phyloP scores from a whole-genome alignment of 2,329 filamentous ascomycete species.

The Calycina herbarum region DNA sequence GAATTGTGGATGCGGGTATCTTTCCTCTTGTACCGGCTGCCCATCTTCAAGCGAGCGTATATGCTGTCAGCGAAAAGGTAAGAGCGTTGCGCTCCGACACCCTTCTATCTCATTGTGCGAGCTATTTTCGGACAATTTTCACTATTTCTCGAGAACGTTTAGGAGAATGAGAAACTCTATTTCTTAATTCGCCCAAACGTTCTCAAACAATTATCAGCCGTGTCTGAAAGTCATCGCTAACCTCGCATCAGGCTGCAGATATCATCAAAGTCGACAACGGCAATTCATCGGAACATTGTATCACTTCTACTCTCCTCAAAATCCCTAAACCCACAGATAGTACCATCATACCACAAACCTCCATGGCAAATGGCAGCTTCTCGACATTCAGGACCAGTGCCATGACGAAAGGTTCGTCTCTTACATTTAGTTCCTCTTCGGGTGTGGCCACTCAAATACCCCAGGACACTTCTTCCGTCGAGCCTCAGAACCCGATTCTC shows the following conservation, averaged over 20 bases:
- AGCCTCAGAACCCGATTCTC: not conserved
- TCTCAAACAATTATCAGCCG: too few species aligned
- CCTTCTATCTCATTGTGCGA: not conserved
- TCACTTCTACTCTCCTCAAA: not conserved
- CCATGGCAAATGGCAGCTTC: not conserved
- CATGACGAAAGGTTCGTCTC: conserved; percentile 4
- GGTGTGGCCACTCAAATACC: not conserved
- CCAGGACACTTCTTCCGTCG: not conserved
- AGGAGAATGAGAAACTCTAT: too few species aligned
- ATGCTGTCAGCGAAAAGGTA: conserved; percentile 33
- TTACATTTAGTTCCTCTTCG: not conserved
- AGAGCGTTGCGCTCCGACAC: not conserved
- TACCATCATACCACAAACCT: conserved; percentile 15
- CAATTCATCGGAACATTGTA: not conserved
- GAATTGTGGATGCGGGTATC: conserved; percentile 33
- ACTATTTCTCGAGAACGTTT: not conserved
- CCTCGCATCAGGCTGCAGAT: conserved; percentile 26
- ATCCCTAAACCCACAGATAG: conserved; percentile 4
- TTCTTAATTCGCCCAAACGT: too few species aligned
- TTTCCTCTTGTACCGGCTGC: conserved; percentile 29
- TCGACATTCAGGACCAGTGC: not conserved
- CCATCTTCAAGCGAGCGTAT: conserved; percentile 29
- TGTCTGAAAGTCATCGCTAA: not conserved
- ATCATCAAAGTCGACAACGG: conserved; percentile 26
- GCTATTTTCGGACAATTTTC: not conserved